Conservation (phyloP, 192 early-diverging fungal species). For the Coemansia sp. region DNA sequence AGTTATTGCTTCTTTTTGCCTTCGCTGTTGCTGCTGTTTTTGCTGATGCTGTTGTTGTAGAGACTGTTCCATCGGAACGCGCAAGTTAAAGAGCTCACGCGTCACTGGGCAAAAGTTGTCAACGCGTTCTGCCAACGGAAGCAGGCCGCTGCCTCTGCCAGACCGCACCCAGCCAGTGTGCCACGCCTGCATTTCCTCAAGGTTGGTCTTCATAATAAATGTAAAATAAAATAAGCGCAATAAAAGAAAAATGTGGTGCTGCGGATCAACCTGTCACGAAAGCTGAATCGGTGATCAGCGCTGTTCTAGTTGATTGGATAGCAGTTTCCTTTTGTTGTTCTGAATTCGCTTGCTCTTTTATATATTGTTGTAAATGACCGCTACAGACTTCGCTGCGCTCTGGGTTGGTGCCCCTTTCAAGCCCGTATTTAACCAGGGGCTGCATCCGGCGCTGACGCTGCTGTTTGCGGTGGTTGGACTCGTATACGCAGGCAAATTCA, state of each 20-base stretch:
- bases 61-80: conserved; percentile 27
- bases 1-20: background rate
- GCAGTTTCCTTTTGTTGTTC: background rate
- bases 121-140: conserved; percentile 3
- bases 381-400: conserved; percentile 21
- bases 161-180: conserved; percentile 33
- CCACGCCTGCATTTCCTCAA: conserved; percentile 28
- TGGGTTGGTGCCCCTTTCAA: conserved; percentile 38
- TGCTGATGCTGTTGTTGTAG: conserved; percentile 5
- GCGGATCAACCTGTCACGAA: background rate
- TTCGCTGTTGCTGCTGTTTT: conserved; percentile 9
- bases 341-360: background rate
- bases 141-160: conserved; percentile 11
- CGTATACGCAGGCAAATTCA: conserved; percentile 39
- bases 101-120: conserved; percentile 20
- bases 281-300: no score
- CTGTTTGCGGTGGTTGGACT: conserved; percentile 30
- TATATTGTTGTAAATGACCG: conserved; percentile 9
- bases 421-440: conserved; percentile 22
- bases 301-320: background rate
- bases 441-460: conserved; percentile 37
- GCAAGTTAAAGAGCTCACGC: conserved; percentile 26
- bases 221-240: background rate
- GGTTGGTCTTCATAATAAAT: conserved; percentile 38
- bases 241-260: background rate